These are phyloP conservation scores for Syzygium aqueum DNA, from an alignment of 345 rosid genomes.

Conservation along the genomic window DNA sequence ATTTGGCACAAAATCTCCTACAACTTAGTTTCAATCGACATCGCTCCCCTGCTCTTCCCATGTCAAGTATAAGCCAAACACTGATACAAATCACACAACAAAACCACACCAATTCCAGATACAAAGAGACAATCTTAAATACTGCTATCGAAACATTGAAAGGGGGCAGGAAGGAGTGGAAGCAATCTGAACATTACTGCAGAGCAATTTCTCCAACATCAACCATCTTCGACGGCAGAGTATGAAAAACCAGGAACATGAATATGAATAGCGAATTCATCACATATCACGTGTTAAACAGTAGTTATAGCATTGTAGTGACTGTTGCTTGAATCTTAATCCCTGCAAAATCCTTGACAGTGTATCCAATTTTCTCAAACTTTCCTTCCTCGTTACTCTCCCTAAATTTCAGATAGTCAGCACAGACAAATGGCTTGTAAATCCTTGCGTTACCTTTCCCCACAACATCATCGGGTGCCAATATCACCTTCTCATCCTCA, in stretches of 20 bases:
- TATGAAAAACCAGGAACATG: neutral
- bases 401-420: conserved; percentile 52
- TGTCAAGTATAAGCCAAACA: neutral
- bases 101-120: neutral
- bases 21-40: neutral
- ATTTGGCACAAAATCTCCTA: neutral
- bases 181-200: neutral
- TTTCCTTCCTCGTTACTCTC: conserved; percentile 52
- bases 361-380: conserved; percentile 53
- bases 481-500: conserved; percentile 51
- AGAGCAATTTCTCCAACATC: neutral
- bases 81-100: neutral
- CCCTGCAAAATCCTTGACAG: conserved; percentile 64
- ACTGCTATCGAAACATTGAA: neutral
- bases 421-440: conserved; percentile 47
- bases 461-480: conserved; percentile 50
- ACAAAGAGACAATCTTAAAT: neutral
- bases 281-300: neutral
- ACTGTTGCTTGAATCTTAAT: conserved; percentile 3
- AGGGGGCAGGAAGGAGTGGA: neutral
- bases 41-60: neutral
- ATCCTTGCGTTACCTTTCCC: conserved; percentile 31
- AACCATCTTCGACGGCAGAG: neutral
- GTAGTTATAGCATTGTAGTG: neutral
- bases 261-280: neutral